Base-by-base conservation (phyloP, 2,329 filamentous ascomycete genomes). In the Mycosphaerelloides madeirae region DNA sequence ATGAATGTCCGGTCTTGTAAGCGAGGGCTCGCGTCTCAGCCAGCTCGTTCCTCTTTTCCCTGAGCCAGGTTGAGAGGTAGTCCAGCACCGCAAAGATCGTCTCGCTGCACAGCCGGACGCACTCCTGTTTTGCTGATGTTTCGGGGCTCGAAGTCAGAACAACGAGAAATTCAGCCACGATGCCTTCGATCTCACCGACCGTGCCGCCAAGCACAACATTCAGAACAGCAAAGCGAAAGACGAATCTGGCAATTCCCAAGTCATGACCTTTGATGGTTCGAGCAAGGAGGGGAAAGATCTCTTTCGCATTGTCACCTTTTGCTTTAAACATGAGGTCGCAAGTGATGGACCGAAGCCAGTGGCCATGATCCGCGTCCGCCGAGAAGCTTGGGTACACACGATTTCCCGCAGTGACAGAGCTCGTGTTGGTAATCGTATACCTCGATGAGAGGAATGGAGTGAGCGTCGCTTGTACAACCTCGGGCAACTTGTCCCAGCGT, bases 41-140 rank as follows among this genome's bases (percentile, higher is more conserved):
- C 1, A 74, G 55, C 44, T 61, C 49, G 64, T 77, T 74, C 64
- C 80, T 79, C 64, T 87, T 94, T 42, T 84, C 80, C 57, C 95
- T 88, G 18, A 94, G 71, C 89, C 91, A 98, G 52, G 84, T 79
- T 60, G 88, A 89, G 49, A 91, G 79, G 64, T 98, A 97, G 64
- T 98, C 94, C 0, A 98, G 75, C 3, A 94, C 80, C 36, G 84
- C 80, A 64, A 98, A 98, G 2, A 96, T 83, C 44, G 85, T 88
- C 85, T 97, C 89, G 59, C 87, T 95, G 62, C 86, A 95, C 41
- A 86, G 74, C 59, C 91, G 87, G 58, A 88, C 78, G 39, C 87
- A 83, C 54, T 95, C 87, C 38, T 78, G 78, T 54, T 85, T 78
- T 14, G 68, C 64, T 19, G 72, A 68, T 16, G 68, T 66, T n/a